Evolutionary conservation across 1,139 yeast genomes (phyloP), one percentile per base, ranked within the genome.

Genomic region (Lizanozyma gosingica): DNA sequence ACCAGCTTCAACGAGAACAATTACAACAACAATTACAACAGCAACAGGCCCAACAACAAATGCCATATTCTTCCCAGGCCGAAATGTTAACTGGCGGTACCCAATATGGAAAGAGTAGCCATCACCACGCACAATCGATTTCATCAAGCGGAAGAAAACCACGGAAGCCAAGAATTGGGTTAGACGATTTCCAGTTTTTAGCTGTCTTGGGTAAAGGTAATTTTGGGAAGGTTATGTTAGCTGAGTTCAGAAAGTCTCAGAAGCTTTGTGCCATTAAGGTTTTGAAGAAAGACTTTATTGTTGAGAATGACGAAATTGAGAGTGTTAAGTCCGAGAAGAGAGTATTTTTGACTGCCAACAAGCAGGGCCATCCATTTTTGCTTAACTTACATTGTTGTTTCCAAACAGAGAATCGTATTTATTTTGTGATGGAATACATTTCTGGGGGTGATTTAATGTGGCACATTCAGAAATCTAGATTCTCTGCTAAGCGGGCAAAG

Each of bases 361-460:
- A 78, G 49, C 94, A 88, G 46, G 78, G 78, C 52, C 97, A 92
- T 64, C 98, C 99, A 40, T 92, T 94, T 63, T 72, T 92, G 58
- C 74, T 94, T 52, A 88, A 87, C 54, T 68, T 94, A 47, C 94
- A 83, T 57, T 94, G 97, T 53, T 88, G 97, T 56, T 92, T 92
- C 76, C 99, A 92, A 65, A 92, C 98, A 0, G 98, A 94, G 52
- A 90, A 94, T 59, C 78, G 98, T 57, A 85, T 92, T 37, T 92
- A 94, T 62, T 92, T 94, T 63, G 98, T 94, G 14, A 92, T 92
- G 98, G 98, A 92, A 60, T 92, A 88, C 56, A 83, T 92, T 41
- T 81, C 94, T 11, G 99, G 98, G 43, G 99, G 99, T 59, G 99
- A 92, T 66, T 75, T 92, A 56, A 92, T 92, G 98, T 88, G 97